Base-by-base conservation (phyloP, 2,329 filamentous ascomycete species). In the Apiospora phragmitis region DNA sequence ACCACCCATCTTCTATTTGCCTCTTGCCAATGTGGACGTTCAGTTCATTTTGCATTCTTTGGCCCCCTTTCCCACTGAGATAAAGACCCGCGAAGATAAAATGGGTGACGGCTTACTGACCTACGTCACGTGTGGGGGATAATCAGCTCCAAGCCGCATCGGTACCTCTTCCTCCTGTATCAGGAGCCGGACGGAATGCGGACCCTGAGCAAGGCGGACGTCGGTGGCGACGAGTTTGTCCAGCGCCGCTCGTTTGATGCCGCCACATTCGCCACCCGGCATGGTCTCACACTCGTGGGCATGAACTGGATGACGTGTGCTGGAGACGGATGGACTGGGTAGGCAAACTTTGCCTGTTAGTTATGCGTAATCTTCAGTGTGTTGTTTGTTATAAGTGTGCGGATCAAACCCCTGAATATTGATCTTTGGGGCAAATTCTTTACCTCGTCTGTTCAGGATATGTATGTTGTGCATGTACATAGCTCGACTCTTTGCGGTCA, bases 221-320 rank as follows among this genome's bases (percentile, higher is more conserved):
- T 84, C 14, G 83, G 83, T 1, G 85, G 83, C 0, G 84, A 86
- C 70, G 84, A 85, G 71, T 85, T 85, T 68, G 80, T 82, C 9
- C 79, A 85, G 70, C 77, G 84, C 67, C 79, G 83, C 11, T 83
- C 80, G 0, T 86, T 86, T 71, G 79, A 82, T 67, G 78, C 81
- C 0, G 79, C 76, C 0, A 79, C 79, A 41, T 85, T 84, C 69
- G 80, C 82, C 1, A 75, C 78, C 59, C 80, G 79, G 72, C 75
- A 85, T 62, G 75, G 79, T 0, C 74, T 86, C 65, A 75, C 73
- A 18, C 79, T 86, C 21, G 82, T 84, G 0, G 81, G 79, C 0
- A 74, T 81, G 9, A 85, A 85, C 69, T 86, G 84, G 85, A 85
- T 86, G 82, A 79, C 79, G 0, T 82, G 83, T 24, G 84, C 81